Percentiles rank a stretch among this genome's conserved stretches.
phyloP scores from a whole-genome alignment of 164 flowering plant species.

The Hamamelis virginiana region DNA sequence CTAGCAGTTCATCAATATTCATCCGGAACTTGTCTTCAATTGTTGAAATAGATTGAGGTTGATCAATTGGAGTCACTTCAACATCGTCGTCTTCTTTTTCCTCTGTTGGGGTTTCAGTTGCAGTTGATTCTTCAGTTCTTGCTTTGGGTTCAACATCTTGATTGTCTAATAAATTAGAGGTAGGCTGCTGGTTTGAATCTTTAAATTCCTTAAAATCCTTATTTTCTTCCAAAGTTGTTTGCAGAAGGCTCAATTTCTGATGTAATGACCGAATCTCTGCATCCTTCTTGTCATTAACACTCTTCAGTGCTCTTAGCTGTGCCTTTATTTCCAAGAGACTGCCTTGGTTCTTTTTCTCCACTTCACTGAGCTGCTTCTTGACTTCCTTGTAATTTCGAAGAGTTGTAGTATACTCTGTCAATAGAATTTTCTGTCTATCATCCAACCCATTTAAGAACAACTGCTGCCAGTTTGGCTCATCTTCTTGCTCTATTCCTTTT shows the following conservation, averaged over 20 bases:
- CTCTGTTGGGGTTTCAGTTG: conserved; percentile 6
- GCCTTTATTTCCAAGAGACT: conserved; percentile 24
- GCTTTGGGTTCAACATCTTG: conserved; percentile 15
- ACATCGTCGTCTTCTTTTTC: conserved; percentile 32
- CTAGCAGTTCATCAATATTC: conserved; percentile 61
- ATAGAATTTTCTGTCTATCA: conserved; percentile 44
- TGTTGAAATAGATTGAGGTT: conserved; percentile 26
- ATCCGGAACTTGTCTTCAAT: conserved; percentile 53
- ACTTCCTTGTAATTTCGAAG: conserved; percentile 57
- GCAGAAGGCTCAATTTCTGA: conserved; percentile 43
- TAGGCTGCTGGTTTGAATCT: conserved; percentile 14
- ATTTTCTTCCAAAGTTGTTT: conserved; percentile 16
- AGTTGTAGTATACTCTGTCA: conserved; percentile 48
- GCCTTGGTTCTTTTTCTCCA: conserved; percentile 38
- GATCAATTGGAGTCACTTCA: conserved; percentile 21
- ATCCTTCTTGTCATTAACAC: conserved; percentile 45
- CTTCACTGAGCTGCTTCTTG: conserved; percentile 51
- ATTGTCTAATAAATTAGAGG: too few relatives aligned
- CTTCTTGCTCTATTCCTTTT: conserved; percentile 18
- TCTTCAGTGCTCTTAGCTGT: conserved; percentile 42
- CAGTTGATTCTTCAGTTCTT: conserved; percentile 8
- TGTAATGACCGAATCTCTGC: conserved; percentile 47
- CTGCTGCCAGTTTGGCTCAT: conserved; percentile 57
- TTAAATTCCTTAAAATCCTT: conserved; percentile 15
- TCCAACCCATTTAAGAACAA: conserved; percentile 46